These are phyloP conservation scores for Posidonia australis DNA, from an alignment of 106 monocot species.

Conservation along the genomic window DNA sequence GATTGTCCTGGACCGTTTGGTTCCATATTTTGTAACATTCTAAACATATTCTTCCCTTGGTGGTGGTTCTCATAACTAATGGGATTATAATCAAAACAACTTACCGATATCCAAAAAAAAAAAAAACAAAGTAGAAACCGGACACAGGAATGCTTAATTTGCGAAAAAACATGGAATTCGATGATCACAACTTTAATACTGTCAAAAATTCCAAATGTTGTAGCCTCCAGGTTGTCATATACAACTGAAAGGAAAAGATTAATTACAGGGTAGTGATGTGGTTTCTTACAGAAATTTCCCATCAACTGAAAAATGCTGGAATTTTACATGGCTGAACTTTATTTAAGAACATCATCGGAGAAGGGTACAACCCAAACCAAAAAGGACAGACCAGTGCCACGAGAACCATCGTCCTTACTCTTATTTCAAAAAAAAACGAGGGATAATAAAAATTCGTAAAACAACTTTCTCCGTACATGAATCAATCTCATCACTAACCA, in stretches of 20 bases:
- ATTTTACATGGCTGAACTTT: neutral
- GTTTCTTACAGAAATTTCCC: neutral
- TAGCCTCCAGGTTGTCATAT: neutral
- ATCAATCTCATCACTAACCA: neutral
- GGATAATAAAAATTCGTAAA: neutral
- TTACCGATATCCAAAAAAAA: too few relatives aligned
- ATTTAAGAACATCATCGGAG: neutral
- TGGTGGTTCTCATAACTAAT: too few relatives aligned
- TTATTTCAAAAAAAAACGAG: slow-evolving; percentile 3
- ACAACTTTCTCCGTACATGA: neutral
- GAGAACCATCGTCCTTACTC: neutral
- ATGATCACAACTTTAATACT: too few relatives aligned
- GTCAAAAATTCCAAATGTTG: too few relatives aligned
- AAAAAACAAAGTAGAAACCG: too few relatives aligned
- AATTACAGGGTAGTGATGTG: neutral
- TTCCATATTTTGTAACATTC: too few relatives aligned
- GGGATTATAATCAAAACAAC: too few relatives aligned
- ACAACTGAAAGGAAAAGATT: neutral
- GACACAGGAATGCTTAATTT: too few relatives aligned
- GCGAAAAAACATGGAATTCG: too few relatives aligned
- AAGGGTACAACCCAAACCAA: neutral
- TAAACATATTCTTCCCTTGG: too few relatives aligned
- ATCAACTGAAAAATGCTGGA: neutral
- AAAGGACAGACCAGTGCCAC: neutral
- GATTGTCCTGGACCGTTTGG: too few relatives aligned